Base-by-base conservation (phyloP, 1,284 basidiomycete genomes). In the Thecaphora thlaspeos region DNA sequence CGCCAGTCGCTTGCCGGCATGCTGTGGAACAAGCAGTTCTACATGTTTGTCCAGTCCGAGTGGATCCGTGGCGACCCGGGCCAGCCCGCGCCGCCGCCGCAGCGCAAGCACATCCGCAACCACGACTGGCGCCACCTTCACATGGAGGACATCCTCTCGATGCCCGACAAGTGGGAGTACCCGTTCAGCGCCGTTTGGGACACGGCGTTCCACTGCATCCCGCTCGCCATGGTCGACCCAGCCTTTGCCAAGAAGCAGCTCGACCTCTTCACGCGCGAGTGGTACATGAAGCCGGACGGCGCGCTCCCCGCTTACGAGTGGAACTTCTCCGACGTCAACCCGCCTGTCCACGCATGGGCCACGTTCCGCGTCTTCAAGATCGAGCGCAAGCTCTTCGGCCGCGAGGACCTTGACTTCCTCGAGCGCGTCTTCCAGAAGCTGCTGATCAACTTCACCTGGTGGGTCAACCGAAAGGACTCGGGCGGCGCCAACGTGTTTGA, bases 151-250 rank as follows among this genome's bases (percentile, higher is more conserved):
- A 87, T 98, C 62, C 83, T 98, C 41, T 95, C 92, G 10, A 97
- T 98, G 94, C 94, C 94, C 10, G 94, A 97, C 81, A 97, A 97
- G 87, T 97, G 94, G 94, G 94, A 98, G 80, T 71, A 73, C 46
- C 75, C 75, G 17, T 70, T 69, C 57, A 68, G 64, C 34, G 63
- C 74, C 57, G 80, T 75, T 34, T 84, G 92, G 92, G 92, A 96
- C 79, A 93, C 90, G 2, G 94, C 94, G 7, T 98, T 98, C 84
- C 94, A 98, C 78, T 96, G 92, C 74, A 91, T 98, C 61, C 94
- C 94, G 1, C 84, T 98, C 9, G 93, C 94, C 12, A 87, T 97
- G 73, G 88, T 97, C 28, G 94, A 98, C 78, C 89, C 94, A 2
- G 82, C 86, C 0, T 97, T 95, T 71, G 93, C 94, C 32, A 98